Evolutionary conservation across 1,284 basidiomycete species (phyloP).

Genomic region (Omphalotus olearius): DNA sequence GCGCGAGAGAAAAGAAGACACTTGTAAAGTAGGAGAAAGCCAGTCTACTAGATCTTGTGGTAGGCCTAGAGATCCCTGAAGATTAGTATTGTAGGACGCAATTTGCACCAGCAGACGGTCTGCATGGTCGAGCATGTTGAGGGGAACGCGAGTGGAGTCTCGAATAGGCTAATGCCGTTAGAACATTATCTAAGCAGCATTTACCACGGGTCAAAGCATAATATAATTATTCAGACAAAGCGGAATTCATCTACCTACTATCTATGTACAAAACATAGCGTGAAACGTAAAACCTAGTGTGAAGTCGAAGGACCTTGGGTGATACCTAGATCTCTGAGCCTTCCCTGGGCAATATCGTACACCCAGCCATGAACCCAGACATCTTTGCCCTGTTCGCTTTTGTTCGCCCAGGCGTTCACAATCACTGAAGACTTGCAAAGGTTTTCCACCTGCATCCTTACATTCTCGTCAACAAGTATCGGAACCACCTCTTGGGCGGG

Average conservation of each 20-base stretch:
- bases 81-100: slow-evolving; percentile 82
- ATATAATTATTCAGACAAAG: too few relatives aligned
- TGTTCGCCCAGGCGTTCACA: slow-evolving; percentile 63
- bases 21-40: slow-evolving; percentile 73
- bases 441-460: slow-evolving; percentile 73
- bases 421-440: slow-evolving; percentile 64
- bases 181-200: too few relatives aligned
- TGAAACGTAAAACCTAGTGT: too few relatives aligned
- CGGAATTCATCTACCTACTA: too few relatives aligned
- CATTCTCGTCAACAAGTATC: slow-evolving; percentile 71
- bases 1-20: slow-evolving; percentile 64
- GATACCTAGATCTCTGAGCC: slow-evolving; percentile 66
- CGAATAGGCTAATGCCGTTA: too few relatives aligned
- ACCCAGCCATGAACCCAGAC: slow-evolving; percentile 84
- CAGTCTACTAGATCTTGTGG: slow-evolving; percentile 78
- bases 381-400: slow-evolving; percentile 46
- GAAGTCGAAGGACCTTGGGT: slow-evolving; percentile 33
- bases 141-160: too few relatives aligned
- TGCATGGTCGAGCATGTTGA: too few relatives aligned
- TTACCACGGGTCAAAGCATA: too few relatives aligned
- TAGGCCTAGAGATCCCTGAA: slow-evolving; percentile 40
- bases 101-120: slow-evolving; percentile 68
- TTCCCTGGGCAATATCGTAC: slow-evolving; percentile 71
- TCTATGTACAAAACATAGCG: too few relatives aligned
- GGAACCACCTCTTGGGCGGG: slow-evolving; percentile 43